Evolutionary conservation across 2,329 filamentous ascomycete species (phyloP).

Genomic region (Aspergillus sp.): DNA sequence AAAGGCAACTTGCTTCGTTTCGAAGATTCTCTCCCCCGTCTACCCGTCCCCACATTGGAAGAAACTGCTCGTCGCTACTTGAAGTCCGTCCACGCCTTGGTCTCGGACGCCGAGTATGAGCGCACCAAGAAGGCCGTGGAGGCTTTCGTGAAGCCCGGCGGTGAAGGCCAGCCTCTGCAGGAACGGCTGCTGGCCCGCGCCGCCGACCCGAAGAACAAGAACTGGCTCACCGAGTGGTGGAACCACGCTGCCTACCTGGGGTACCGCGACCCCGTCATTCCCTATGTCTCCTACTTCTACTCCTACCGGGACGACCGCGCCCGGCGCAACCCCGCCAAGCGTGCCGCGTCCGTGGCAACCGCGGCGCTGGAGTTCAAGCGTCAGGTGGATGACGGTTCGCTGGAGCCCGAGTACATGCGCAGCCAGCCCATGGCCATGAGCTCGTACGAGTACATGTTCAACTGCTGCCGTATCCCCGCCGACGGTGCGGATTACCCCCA

Average conservation of each 20-base stretch:
- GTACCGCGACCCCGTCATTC: slow-evolving; percentile 93
- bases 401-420: slow-evolving; percentile 99
- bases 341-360: slow-evolving; percentile 85
- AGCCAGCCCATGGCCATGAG: slow-evolving; percentile 97
- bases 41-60: slow-evolving; percentile 64
- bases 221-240: slow-evolving; percentile 99
- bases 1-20: slow-evolving; percentile 67
- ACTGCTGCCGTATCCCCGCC: slow-evolving; percentile 80
- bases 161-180: slow-evolving; percentile 79
- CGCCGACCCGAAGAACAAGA: slow-evolving; percentile 77
- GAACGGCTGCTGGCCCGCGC: slow-evolving; percentile 78
- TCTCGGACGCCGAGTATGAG: slow-evolving; percentile 59
- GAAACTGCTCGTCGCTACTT: slow-evolving; percentile 65
- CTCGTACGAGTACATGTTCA: slow-evolving; percentile 99
- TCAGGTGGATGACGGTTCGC: slow-evolving; percentile 74
- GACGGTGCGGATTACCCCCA: slow-evolving; percentile 77
- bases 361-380: slow-evolving; percentile 91
- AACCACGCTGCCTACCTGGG: slow-evolving; percentile 88
- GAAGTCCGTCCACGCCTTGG: slow-evolving; percentile 64
- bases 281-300: slow-evolving; percentile 99
- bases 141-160: slow-evolving; percentile 85
- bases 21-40: slow-evolving; percentile 62
- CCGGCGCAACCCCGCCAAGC: slow-evolving; percentile 83
- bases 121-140: slow-evolving; percentile 75
- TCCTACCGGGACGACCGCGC: slow-evolving; percentile 91